phyloP scores from a whole-genome alignment of 2,329 filamentous ascomycete species.

The Monascus ruber region DNA sequence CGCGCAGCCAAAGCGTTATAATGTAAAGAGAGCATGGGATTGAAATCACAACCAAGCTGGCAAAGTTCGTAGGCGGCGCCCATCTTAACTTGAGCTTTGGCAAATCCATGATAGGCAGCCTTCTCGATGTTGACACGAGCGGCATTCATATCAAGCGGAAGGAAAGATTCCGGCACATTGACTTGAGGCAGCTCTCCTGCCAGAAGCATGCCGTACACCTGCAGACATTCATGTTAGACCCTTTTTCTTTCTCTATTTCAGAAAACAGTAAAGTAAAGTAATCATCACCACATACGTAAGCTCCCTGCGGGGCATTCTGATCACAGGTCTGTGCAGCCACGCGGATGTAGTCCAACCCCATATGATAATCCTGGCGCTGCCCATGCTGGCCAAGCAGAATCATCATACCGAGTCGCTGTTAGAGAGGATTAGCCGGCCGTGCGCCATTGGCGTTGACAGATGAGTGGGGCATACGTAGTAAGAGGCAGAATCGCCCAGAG shows the following conservation, averaged over 20 bases:
- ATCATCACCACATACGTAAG: constrained; percentile 47
- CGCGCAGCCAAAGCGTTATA: constrained; percentile 89
- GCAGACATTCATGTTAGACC: constrained; percentile 4
- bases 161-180: constrained; percentile 57
- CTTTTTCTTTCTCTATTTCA: not conserved
- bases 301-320: constrained; percentile 92
- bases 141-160: constrained; percentile 59
- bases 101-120: constrained; percentile 88
- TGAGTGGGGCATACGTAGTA: constrained; percentile 43
- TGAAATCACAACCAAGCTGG: constrained; percentile 87
- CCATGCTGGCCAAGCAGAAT: constrained; percentile 87
- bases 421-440: constrained; percentile 6
- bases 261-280: constrained; percentile 1
- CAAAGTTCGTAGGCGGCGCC: constrained; percentile 91
- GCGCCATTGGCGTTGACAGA: constrained; percentile 3
- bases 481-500: constrained; percentile 74
- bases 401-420: constrained; percentile 90
- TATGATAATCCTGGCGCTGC: constrained; percentile 66
- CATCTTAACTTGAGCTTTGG: constrained; percentile 96
- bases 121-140: constrained; percentile 90
- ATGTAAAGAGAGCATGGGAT: constrained; percentile 81
- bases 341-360: constrained; percentile 71
- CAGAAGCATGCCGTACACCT: constrained; percentile 85
- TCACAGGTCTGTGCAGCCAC: constrained; percentile 77
- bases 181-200: constrained; percentile 88